These are phyloP conservation scores for Cucurbita ficifolia DNA, from an alignment of 306 rosid genomes.

Conservation along the genomic window DNA sequence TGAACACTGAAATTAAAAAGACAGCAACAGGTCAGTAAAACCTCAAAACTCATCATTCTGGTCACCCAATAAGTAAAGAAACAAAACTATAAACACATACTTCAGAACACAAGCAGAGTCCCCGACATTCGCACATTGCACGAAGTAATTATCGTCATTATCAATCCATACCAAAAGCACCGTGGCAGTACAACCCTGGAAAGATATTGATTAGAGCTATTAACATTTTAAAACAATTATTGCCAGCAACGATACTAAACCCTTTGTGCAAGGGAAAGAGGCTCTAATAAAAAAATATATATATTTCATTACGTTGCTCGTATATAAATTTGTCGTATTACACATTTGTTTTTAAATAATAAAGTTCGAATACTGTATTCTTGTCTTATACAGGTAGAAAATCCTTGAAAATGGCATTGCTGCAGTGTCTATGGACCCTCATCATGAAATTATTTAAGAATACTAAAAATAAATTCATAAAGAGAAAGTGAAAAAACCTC, in stretches of 20 bases:
- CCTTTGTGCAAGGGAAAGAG: not conserved
- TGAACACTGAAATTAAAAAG: constrained; percentile 40
- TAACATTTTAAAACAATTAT: constrained; percentile 3
- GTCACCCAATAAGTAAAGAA: constrained; percentile 8
- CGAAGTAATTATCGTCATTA: constrained; percentile 42
- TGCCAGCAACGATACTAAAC: not conserved
- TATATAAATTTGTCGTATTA: not conserved
- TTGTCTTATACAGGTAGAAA: not conserved
- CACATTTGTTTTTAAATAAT: not conserved
- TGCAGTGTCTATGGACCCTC: not conserved
- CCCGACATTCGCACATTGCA: constrained; percentile 95
- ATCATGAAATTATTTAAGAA: no score
- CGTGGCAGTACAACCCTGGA: constrained; percentile 98
- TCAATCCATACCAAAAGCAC: constrained; percentile 85
- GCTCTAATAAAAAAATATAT: not conserved
- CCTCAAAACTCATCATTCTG: not conserved
- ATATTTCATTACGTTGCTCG: not conserved
- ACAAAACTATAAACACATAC: constrained; percentile 26
- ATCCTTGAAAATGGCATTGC: not conserved
- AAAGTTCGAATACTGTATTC: not conserved
- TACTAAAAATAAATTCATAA: no score
- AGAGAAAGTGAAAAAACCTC: constrained; percentile 41
- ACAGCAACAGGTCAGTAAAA: not conserved
- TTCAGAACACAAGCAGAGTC: constrained; percentile 79
- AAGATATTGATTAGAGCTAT: constrained; percentile 2